Evolutionary conservation across 352 stramenopile species (phyloP).

Genomic region (Phytophthora niederhauseri): DNA sequence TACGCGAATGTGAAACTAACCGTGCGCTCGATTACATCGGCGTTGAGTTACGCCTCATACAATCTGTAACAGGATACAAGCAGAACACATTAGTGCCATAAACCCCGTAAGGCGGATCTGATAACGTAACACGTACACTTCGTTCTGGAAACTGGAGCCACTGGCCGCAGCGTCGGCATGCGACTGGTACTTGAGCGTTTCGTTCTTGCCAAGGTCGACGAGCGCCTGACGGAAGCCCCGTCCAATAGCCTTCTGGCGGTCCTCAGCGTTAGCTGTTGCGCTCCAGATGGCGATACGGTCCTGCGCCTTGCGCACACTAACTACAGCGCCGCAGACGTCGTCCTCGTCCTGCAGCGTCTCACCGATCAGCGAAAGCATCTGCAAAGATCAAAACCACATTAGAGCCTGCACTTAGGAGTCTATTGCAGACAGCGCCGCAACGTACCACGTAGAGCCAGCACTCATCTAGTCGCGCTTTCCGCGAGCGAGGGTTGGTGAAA

Average conservation of each 20-base stretch:
- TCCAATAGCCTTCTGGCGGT: conserved; percentile 82
- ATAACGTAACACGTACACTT: conserved; percentile 72
- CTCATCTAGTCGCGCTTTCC: conserved; percentile 93
- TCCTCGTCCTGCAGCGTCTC: conserved; percentile 95
- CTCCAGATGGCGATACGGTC: conserved; percentile 97
- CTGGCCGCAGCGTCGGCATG: conserved; percentile 87
- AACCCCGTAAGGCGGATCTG: not conserved
- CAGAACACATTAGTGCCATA: conserved; percentile 11
- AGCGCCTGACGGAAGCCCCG: conserved; percentile 82
- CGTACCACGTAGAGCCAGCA: conserved; percentile 96
- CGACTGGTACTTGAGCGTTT: conserved; percentile 90
- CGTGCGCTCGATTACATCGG: conserved; percentile 64
- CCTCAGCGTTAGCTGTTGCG: conserved; percentile 72
- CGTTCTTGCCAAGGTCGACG: conserved; percentile 87
- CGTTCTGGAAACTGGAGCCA: conserved; percentile 91
- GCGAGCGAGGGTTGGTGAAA: conserved; percentile 94
- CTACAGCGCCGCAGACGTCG: conserved; percentile 96
- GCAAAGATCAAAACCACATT: conserved; percentile 8
- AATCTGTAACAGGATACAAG: conserved; percentile 51
- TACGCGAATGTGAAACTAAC: conserved; percentile 53
- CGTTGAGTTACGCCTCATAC: conserved; percentile 83
- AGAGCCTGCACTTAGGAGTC: not conserved
- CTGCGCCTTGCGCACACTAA: conserved; percentile 95
- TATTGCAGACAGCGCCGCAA: not conserved
- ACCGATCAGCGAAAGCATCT: conserved; percentile 96